phyloP scores from a whole-genome alignment of 2,329 filamentous ascomycete species.

The Aspergillus bombycis region DNA sequence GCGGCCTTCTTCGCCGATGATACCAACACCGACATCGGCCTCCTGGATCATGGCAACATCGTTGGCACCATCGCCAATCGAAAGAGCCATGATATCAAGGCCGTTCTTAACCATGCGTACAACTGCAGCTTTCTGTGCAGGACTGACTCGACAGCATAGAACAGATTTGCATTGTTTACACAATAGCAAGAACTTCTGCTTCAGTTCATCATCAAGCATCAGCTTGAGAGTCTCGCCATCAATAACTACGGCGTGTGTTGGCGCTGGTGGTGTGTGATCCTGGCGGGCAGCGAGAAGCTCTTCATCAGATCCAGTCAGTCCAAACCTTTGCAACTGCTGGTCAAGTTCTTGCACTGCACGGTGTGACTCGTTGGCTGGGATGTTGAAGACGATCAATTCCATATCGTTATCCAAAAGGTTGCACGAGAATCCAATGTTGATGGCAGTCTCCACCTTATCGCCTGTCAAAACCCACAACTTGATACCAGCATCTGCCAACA shows the following conservation, averaged over 20 bases:
- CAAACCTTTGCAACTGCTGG: constrained; percentile 71
- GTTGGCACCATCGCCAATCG: constrained; percentile 91
- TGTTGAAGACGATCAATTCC: constrained; percentile 90
- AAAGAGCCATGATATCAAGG: constrained; percentile 92
- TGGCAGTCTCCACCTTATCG: constrained; percentile 98
- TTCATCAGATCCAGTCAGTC: constrained; percentile 77
- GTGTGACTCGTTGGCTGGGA: constrained; percentile 72
- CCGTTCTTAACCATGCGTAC: constrained; percentile 94
- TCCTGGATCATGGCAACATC: constrained; percentile 98
- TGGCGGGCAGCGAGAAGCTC: constrained; percentile 78
- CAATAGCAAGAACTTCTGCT: constrained; percentile 89
- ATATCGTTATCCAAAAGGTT: constrained; percentile 97
- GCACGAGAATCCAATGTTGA: constrained; percentile 99
- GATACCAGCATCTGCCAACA: constrained; percentile 91
- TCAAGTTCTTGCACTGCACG: constrained; percentile 73
- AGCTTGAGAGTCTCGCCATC: constrained; percentile 92
- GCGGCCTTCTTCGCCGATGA: constrained; percentile 87
- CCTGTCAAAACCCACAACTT: constrained; percentile 98
- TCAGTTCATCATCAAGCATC: constrained; percentile 78
- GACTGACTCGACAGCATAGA: constrained; percentile 94
- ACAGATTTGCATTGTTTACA: constrained; percentile 98
- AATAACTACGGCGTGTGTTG: constrained; percentile 91
- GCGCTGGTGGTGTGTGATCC: constrained; percentile 81
- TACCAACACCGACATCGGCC: constrained; percentile 93
- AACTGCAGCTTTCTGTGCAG: constrained; percentile 95